phyloP scores from a whole-genome alignment of 148 eudicot genomes.

The Pouteria glomerata region DNA sequence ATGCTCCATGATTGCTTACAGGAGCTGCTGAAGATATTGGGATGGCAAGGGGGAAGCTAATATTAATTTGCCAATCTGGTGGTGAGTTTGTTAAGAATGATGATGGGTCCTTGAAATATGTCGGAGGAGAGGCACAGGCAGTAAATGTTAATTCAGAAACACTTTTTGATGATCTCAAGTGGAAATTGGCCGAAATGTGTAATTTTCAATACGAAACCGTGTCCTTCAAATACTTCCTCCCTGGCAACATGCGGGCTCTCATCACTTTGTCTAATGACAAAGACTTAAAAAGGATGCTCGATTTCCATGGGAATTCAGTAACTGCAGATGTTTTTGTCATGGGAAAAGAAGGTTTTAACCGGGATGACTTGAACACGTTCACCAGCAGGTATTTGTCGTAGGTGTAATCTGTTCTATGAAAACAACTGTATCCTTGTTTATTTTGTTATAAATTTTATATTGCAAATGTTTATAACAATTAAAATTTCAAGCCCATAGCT shows the following conservation, averaged over 20 bases:
- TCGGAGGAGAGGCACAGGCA: constrained; percentile 53
- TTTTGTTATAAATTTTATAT: neutral
- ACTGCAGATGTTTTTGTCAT: constrained; percentile 48
- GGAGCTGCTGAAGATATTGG: constrained; percentile 16
- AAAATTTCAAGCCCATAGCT: neutral
- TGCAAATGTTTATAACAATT: neutral
- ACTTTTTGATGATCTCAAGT: constrained; percentile 42
- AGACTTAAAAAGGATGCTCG: constrained; percentile 49
- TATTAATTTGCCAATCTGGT: constrained; percentile 49
- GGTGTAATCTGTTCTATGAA: too few species aligned
- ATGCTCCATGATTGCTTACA: constrained; percentile 12
- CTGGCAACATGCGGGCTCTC: constrained; percentile 46
- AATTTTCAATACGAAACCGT: constrained; percentile 33
- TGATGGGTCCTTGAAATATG: constrained; percentile 46
- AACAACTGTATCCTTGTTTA: neutral
- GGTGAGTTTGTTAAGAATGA: constrained; percentile 51
- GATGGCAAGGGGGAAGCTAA: constrained; percentile 49
- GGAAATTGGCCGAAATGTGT: constrained; percentile 46
- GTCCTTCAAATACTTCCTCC: constrained; percentile 50
- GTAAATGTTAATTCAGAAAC: constrained; percentile 39
- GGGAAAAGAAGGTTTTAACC: constrained; percentile 41
- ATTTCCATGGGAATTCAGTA: constrained; percentile 41
- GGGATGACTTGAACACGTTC: constrained; percentile 11
- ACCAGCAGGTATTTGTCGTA: constrained; percentile 22
- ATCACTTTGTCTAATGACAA: constrained; percentile 41